phyloP scores from a whole-genome alignment of 441 rosid genomes.

The Corymbia citriodora region DNA sequence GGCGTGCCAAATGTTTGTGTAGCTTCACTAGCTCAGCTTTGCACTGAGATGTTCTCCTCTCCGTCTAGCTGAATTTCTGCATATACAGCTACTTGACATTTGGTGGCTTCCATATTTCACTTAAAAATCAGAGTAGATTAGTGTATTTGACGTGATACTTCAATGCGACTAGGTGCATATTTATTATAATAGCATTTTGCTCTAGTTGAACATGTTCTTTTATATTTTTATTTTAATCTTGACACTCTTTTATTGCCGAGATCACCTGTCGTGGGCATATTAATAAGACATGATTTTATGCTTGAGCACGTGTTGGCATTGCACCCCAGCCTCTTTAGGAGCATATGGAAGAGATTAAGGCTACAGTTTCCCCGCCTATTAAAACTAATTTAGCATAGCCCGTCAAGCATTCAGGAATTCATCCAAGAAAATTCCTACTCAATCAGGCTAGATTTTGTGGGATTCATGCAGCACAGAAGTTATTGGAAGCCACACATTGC shows the following conservation, averaged over 20 bases:
- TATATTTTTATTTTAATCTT: not conserved
- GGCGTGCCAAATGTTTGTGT: not conserved
- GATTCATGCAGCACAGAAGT: not conserved
- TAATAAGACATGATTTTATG: slow-evolving; percentile 90
- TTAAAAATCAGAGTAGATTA: not conserved
- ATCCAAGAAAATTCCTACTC: not conserved
- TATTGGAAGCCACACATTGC: not conserved
- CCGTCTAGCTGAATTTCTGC: not conserved
- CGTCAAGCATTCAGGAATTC: not conserved
- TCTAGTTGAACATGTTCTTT: not conserved
- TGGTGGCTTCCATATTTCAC: not conserved
- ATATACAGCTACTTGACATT: not conserved
- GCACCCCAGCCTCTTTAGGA: slow-evolving; percentile 41
- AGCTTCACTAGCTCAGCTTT: not conserved
- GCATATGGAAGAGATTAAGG: slow-evolving; percentile 76
- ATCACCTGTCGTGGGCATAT: slow-evolving; percentile 67
- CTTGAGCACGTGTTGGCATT: slow-evolving; percentile 62
- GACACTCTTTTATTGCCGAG: slow-evolving; percentile 32
- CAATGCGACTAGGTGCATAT: not conserved
- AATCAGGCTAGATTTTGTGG: not conserved
- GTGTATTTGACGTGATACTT: not conserved
- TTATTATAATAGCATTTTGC: not conserved
- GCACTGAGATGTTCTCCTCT: not conserved
- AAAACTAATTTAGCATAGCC: slow-evolving; percentile 14
- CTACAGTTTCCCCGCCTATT: slow-evolving; percentile 29